Evolutionary conservation across 768 basidiomycete species (phyloP).

Genomic region (Mycena venus): DNA sequence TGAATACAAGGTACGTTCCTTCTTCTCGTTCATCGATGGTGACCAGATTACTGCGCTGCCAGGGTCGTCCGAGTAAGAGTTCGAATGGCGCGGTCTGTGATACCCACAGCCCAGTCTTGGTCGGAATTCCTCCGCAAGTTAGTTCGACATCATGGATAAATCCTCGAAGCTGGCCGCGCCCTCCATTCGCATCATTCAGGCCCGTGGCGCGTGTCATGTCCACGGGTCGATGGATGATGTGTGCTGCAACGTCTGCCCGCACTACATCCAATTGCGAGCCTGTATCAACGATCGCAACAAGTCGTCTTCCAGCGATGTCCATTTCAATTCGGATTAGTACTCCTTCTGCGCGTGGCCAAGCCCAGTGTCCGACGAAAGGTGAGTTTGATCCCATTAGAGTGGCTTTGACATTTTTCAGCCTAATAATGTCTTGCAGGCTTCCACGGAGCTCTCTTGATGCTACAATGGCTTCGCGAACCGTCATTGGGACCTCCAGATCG

Average conservation of each 20-base stretch:
- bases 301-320: slow-evolving; percentile 4
- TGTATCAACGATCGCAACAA: slow-evolving; percentile 34
- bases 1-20: slow-evolving; percentile 27
- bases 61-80: not conserved
- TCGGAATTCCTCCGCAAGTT: slow-evolving; percentile 34
- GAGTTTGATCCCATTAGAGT: not conserved
- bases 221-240: slow-evolving; percentile 15
- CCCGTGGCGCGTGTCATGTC: slow-evolving; percentile 18
- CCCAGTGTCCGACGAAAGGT: not conserved
- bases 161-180: slow-evolving; percentile 35
- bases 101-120: slow-evolving; percentile 38
- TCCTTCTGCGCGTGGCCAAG: not conserved
- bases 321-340: slow-evolving; percentile 32
- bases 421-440: not conserved
- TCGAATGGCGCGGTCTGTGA: slow-evolving; percentile 27
- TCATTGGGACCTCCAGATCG: not conserved
- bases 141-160: slow-evolving; percentile 35
- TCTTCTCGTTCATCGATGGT: slow-evolving; percentile 34
- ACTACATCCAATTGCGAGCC: slow-evolving; percentile 19
- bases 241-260: slow-evolving; percentile 11
- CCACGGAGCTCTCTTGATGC: not conserved
- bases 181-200: slow-evolving; percentile 47
- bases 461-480: not conserved
- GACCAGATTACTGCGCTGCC: slow-evolving; percentile 32
- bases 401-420: not conserved